Conservation (phyloP, 2,329 filamentous ascomycete species). For the Clonostachys rhizophaga region DNA sequence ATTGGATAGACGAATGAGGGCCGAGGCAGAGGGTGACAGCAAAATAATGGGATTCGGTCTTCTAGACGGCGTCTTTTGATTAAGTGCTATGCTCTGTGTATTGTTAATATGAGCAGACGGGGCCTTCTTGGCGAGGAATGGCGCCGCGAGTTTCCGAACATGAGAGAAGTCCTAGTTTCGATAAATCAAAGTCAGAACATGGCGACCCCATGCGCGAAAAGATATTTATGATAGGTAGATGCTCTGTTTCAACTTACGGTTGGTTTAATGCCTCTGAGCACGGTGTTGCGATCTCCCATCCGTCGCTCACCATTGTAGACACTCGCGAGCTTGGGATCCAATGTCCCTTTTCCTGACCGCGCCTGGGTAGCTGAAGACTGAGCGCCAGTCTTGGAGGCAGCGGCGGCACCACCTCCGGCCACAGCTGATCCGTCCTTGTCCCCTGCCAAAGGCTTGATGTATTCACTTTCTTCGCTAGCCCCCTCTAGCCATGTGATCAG, state of each 20-base stretch:
- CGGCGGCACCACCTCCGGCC: slow-evolving; percentile 32
- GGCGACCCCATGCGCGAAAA: background rate
- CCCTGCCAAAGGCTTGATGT: slow-evolving; percentile 78
- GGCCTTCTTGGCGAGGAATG: slow-evolving; percentile 65
- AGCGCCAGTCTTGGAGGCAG: slow-evolving; percentile 19
- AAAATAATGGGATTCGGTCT: slow-evolving; percentile 86
- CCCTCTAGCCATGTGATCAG: slow-evolving; percentile 92
- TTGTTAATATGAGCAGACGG: slow-evolving; percentile 30
- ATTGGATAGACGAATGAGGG: slow-evolving; percentile 90
- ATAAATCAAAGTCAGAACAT: background rate
- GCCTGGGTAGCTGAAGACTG: slow-evolving; percentile 37
- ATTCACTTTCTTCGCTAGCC: slow-evolving; percentile 84
- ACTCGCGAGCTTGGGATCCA: slow-evolving; percentile 78
- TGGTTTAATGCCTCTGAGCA: slow-evolving; percentile 81
- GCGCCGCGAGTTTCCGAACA: slow-evolving; percentile 78
- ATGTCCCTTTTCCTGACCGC: slow-evolving; percentile 56
- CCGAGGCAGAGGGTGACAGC: slow-evolving; percentile 91
- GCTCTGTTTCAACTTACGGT: slow-evolving; percentile 56
- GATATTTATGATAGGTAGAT: background rate
- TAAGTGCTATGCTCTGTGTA: slow-evolving; percentile 42
- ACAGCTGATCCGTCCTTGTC: slow-evolving; percentile 43
- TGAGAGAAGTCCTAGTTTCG: slow-evolving; percentile 78
- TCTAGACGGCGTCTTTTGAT: slow-evolving; percentile 43
- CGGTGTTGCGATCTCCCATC: slow-evolving; percentile 89
- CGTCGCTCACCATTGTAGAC: slow-evolving; percentile 90